Percentiles rank a stretch among this genome's conserved stretches.
phyloP scores from a whole-genome alignment of 768 basidiomycete species.

The Vararia minispora region DNA sequence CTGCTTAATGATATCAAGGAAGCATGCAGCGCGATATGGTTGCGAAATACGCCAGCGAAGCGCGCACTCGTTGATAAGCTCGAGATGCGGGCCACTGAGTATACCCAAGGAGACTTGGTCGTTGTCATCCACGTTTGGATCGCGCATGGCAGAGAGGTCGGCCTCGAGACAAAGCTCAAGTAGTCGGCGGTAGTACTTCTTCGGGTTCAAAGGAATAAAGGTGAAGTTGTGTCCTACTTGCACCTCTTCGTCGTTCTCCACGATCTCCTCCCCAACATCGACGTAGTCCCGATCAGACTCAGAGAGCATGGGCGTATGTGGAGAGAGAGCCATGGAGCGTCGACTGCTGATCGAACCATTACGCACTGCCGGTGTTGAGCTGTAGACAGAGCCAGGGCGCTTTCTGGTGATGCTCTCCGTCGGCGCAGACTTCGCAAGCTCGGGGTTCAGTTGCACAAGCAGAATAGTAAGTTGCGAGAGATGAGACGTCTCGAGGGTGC shows the following conservation, averaged over 20 bases:
- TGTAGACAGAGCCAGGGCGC: slow-evolving; percentile 52
- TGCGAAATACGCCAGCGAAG: slow-evolving; percentile 83
- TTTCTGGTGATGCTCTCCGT: slow-evolving; percentile 33
- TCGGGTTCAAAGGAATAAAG: slow-evolving; percentile 84
- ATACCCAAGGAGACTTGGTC: slow-evolving; percentile 95
- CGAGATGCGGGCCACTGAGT: slow-evolving; percentile 65
- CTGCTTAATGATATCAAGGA: slow-evolving; percentile 76
- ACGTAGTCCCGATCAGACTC: too few relatives aligned
- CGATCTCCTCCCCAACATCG: slow-evolving; percentile 27
- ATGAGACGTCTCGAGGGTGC: slow-evolving; percentile 66
- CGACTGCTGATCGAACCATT: slow-evolving; percentile 59
- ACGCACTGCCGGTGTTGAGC: slow-evolving; percentile 26
- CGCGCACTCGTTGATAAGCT: slow-evolving; percentile 81
- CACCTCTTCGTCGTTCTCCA: slow-evolving; percentile 57
- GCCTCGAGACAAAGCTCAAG: slow-evolving; percentile 72
- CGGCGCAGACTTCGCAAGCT: slow-evolving; percentile 70
- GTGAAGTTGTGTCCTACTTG: slow-evolving; percentile 72
- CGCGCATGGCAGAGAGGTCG: slow-evolving; percentile 85
- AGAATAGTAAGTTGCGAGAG: slow-evolving; percentile 82
- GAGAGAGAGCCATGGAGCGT: slow-evolving; percentile 31
- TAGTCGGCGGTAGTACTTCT: slow-evolving; percentile 74
- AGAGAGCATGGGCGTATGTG: slow-evolving; percentile 19
- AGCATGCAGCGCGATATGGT: slow-evolving; percentile 65
- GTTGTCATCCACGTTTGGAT: slow-evolving; percentile 84
- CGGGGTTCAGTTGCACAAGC: slow-evolving; percentile 80